Percentiles rank a stretch among this genome's conserved stretches.
phyloP scores from a whole-genome alignment of 495 filamentous ascomycete species.

The Hapsidospora chrysogenum region DNA sequence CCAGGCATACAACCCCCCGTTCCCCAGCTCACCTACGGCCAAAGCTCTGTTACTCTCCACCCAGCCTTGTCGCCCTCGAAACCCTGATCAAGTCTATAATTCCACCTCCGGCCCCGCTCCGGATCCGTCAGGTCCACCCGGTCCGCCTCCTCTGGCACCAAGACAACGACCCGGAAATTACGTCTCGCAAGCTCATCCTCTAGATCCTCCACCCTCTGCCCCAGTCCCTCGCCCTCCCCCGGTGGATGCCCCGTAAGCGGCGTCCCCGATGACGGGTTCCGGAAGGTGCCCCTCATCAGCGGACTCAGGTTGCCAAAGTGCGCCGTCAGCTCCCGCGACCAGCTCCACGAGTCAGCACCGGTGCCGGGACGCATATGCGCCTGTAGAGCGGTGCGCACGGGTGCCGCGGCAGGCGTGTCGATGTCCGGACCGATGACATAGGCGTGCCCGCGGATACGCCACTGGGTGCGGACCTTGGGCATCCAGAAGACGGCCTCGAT shows the following conservation, averaged over 20 bases:
- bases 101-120: conserved; percentile 44
- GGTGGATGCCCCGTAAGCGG: conserved; percentile 30
- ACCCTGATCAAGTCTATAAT: conserved; percentile 44
- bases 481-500: conserved; percentile 82
- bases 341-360: conserved; percentile 35
- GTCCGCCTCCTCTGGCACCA: conserved; percentile 69
- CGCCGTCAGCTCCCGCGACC: conserved; percentile 57
- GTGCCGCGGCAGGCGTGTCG: conserved; percentile 29
- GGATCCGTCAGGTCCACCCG: conserved; percentile 53
- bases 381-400: conserved; percentile 26
- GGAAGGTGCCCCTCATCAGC: conserved; percentile 61
- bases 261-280: conserved; percentile 56
- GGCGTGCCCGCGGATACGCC: conserved; percentile 66
- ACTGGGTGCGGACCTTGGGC: conserved; percentile 53
- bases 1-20: too few species aligned
- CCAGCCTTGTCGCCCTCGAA: conserved; percentile 13
- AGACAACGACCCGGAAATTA: conserved; percentile 77
- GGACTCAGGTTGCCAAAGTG: conserved; percentile 83
- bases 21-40: conserved; percentile 48
- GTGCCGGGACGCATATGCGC: conserved; percentile 24
- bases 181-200: conserved; percentile 48
- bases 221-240: conserved; percentile 33
- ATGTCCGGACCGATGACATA: conserved; percentile 45
- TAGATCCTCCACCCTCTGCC: conserved; percentile 51
- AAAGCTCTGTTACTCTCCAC: conserved; percentile 69